Conservation (phyloP, 148 eudicot species). For the Heliosperma pusillum region DNA sequence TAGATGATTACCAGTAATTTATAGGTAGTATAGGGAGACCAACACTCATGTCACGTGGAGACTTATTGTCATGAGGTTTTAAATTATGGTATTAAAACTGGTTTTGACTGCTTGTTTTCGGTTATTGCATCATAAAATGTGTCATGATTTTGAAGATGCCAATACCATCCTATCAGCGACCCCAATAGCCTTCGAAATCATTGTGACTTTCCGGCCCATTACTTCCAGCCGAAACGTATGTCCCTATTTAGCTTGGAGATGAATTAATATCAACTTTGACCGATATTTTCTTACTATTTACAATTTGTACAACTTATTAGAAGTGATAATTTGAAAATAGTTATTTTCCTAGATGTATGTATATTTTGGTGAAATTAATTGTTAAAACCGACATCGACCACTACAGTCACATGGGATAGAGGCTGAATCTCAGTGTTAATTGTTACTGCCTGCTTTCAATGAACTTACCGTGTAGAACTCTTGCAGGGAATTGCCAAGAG, state of each 20-base stretch:
- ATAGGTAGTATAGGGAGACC: not conserved
- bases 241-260: not conserved
- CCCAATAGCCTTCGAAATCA: not conserved
- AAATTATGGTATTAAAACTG: too few relatives aligned
- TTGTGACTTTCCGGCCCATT: not conserved
- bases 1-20: not conserved
- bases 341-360: too few relatives aligned
- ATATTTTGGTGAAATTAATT: too few relatives aligned
- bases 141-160: not conserved
- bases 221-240: not conserved
- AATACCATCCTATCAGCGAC: not conserved
- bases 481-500: conserved; percentile 50
- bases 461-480: not conserved
- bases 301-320: too few relatives aligned
- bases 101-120: too few relatives aligned
- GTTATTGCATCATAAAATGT: not conserved
- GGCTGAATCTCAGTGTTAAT: not conserved
- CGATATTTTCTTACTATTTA: too few relatives aligned
- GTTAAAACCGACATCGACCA: too few relatives aligned
- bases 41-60: not conserved
- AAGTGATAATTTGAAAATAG: too few relatives aligned
- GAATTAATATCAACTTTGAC: too few relatives aligned
- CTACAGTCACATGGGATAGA: too few relatives aligned
- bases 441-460: not conserved
- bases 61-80: not conserved